Conservation (phyloP, 129 eudicot genomes). For the Flaveria robusta region DNA sequence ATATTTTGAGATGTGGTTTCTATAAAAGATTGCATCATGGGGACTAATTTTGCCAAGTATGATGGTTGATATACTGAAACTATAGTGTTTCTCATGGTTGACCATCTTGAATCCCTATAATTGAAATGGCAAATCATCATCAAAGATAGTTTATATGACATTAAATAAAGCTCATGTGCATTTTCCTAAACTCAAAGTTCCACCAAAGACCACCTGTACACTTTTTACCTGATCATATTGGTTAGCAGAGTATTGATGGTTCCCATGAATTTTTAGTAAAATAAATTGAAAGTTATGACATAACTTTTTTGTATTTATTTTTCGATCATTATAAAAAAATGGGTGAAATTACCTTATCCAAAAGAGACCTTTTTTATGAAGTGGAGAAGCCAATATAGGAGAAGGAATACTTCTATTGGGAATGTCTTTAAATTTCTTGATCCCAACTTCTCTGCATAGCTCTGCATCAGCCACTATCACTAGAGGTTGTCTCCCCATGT, state of each 20-base stretch:
- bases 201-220: neutral
- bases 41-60: conserved; percentile 72
- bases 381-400: conserved; percentile 90
- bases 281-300: neutral
- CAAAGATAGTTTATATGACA: neutral
- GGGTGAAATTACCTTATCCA: conserved; percentile 59
- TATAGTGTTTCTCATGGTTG: conserved; percentile 89
- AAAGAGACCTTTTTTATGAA: conserved; percentile 87
- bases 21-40: conserved; percentile 78
- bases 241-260: neutral
- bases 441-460: conserved; percentile 86
- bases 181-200: neutral
- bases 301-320: neutral
- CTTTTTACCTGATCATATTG: neutral
- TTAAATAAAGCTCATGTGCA: neutral
- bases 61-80: conserved; percentile 93
- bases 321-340: neutral
- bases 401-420: conserved; percentile 94
- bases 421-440: conserved; percentile 79
- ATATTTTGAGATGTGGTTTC: conserved; percentile 54
- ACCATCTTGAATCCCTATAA: conserved; percentile 90
- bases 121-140: neutral
- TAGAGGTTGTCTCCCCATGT: conserved; percentile 94
- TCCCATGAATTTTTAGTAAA: neutral
- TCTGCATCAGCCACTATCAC: conserved; percentile 92